A percentile compares a stretch with the other conserved stretches of the same genome.
Evolutionary conservation across 2,329 filamentous ascomycete species (phyloP).

Genomic region (Lizonia empirigonia): DNA sequence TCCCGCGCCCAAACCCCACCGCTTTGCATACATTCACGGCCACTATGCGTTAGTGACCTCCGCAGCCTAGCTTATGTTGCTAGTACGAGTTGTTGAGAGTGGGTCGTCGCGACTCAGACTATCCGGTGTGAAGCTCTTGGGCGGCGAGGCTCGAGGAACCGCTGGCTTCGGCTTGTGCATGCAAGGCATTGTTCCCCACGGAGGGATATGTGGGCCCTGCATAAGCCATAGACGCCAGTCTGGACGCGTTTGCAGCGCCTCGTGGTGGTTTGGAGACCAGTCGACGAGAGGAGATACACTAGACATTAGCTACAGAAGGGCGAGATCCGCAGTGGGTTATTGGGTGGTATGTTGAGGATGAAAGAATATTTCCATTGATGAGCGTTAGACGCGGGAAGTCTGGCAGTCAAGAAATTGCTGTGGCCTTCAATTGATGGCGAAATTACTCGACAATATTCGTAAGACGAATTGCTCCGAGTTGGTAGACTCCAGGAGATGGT

Average conservation of each 20-base stretch:
- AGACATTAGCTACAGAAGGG: slow-evolving; percentile 5
- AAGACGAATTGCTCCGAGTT: background rate
- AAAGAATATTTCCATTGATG: background rate
- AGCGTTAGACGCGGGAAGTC: slow-evolving; percentile 1
- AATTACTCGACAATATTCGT: slow-evolving; percentile 1
- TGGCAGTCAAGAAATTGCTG: background rate
- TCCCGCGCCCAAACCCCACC: slow-evolving; percentile 6
- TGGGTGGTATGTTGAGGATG: background rate
- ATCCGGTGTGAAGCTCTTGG: slow-evolving; percentile 2
- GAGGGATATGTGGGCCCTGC: slow-evolving; percentile 8
- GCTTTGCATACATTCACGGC: slow-evolving; percentile 2
- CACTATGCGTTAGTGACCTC: slow-evolving; percentile 1
- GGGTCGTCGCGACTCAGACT: slow-evolving; percentile 8
- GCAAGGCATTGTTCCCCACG: slow-evolving; percentile 6
- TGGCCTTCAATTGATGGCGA: background rate
- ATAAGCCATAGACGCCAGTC: slow-evolving; percentile 2
- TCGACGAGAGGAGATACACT: slow-evolving; percentile 6
- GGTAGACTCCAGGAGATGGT: background rate
- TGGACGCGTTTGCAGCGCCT: background rate
- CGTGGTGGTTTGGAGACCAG: slow-evolving; percentile 6
- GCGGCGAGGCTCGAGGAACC: slow-evolving; percentile 1
- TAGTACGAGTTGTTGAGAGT: slow-evolving; percentile 14
- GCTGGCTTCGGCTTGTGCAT: slow-evolving; percentile 10
- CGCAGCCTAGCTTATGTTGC: slow-evolving; percentile 8
- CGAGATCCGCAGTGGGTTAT: slow-evolving; percentile 8